Conservation (phyloP, 2,329 filamentous ascomycete genomes). For the Magnaporthiopsis poae region DNA sequence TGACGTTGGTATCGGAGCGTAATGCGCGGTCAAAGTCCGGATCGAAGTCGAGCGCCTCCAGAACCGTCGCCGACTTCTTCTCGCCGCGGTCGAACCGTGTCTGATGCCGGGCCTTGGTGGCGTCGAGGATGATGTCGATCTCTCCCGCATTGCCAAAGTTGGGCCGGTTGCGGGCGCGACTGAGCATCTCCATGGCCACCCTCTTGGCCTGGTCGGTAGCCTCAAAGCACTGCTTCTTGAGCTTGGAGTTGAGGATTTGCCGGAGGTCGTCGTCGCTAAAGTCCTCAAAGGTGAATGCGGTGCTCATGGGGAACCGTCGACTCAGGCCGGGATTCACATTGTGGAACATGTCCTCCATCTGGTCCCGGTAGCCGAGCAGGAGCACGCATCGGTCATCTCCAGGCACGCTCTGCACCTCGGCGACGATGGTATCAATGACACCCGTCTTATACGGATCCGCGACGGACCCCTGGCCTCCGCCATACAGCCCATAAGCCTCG, state of each 20-base stretch:
- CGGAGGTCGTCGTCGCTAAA: conserved; percentile 50
- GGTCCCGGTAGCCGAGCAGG: conserved; percentile 58
- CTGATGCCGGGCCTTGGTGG: conserved; percentile 38
- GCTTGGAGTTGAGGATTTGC: conserved; percentile 52
- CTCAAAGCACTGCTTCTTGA: conserved; percentile 44
- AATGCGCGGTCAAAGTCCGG: conserved; percentile 46
- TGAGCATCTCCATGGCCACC: conserved; percentile 50
- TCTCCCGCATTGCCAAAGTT: conserved; percentile 67
- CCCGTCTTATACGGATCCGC: conserved; percentile 45
- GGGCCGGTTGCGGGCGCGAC: conserved; percentile 48
- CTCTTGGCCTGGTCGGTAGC: conserved; percentile 41
- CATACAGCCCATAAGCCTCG: conserved; percentile 61
- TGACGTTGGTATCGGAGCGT: conserved; percentile 37
- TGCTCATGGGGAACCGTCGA: conserved; percentile 53
- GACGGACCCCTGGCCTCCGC: conserved; percentile 22
- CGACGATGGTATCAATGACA: conserved; percentile 65
- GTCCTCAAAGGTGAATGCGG: conserved; percentile 60
- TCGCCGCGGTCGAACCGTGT: conserved; percentile 16
- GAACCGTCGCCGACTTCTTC: conserved; percentile 15
- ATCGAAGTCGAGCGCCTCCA: conserved; percentile 43
- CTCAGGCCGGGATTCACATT: conserved; percentile 61
- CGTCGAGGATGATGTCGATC: conserved; percentile 57
- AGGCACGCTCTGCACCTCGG: conserved; percentile 58
- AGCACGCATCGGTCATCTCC: conserved; percentile 66
- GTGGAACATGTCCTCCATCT: conserved; percentile 65